phyloP scores from a whole-genome alignment of 768 basidiomycete species.

The Hortiboletus flavorubellus region DNA sequence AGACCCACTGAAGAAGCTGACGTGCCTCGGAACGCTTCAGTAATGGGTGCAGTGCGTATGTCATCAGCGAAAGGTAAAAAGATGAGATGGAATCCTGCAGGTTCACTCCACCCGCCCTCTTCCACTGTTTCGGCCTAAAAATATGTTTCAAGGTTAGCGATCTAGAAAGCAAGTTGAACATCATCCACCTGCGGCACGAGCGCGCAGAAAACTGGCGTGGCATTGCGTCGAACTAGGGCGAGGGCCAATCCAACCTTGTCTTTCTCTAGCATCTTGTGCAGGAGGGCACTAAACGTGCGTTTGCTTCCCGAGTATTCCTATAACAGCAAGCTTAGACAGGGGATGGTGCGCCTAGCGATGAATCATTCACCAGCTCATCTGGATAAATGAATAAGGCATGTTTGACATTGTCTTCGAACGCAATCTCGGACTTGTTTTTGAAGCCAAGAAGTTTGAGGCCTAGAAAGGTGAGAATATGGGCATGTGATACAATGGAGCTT shows the following conservation, averaged over 20 bases:
- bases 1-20: background rate
- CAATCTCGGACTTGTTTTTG: slow-evolving; percentile 65
- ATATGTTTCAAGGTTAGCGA: background rate
- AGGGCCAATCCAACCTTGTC: slow-evolving; percentile 79
- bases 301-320: slow-evolving; percentile 87
- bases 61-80: slow-evolving; percentile 95
- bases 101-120: slow-evolving; percentile 72
- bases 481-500: background rate
- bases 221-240: slow-evolving; percentile 63
- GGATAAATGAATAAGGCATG: slow-evolving; percentile 92
- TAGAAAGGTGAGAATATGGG: slow-evolving; percentile 22
- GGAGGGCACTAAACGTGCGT: slow-evolving; percentile 83
- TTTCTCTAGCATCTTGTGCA: slow-evolving; percentile 79
- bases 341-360: background rate
- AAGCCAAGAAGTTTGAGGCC: slow-evolving; percentile 93
- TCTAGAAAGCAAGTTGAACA: background rate
- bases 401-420: slow-evolving; percentile 88
- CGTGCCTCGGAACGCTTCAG: slow-evolving; percentile 61
- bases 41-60: slow-evolving; percentile 74
- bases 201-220: slow-evolving; percentile 77
- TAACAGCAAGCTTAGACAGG: background rate
- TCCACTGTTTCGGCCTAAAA: slow-evolving; percentile 65
- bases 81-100: slow-evolving; percentile 90
- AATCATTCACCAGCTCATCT: slow-evolving; percentile 68
- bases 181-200: slow-evolving; percentile 76